Conservation (phyloP, 257 asterid species). For the Henckelia pumila region DNA sequence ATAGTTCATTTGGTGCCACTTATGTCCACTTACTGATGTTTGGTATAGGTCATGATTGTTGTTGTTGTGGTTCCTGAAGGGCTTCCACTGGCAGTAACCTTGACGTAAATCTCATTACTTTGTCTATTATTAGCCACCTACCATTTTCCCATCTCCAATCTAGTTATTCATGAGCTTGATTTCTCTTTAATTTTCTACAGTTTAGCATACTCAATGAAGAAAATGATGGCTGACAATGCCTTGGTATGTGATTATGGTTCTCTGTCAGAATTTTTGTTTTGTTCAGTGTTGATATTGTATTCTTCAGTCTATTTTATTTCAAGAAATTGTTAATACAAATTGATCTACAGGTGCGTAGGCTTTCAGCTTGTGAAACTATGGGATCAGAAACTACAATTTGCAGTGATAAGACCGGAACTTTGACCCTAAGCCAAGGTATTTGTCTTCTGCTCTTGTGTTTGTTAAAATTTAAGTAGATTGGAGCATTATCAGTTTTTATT, state of each 20-base stretch:
- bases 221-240: slow-evolving; percentile 99
- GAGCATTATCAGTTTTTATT: not conserved
- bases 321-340: slow-evolving; percentile 23
- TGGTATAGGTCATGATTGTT: slow-evolving; percentile 86
- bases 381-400: slow-evolving; percentile 97
- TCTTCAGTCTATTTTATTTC: not conserved
- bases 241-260: slow-evolving; percentile 43
- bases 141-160: slow-evolving; percentile 14
- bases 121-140: slow-evolving; percentile 2
- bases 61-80: slow-evolving; percentile 99
- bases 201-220: slow-evolving; percentile 96
- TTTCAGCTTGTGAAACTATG: slow-evolving; percentile 99
- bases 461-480: not conserved
- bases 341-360: slow-evolving; percentile 82
- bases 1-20: slow-evolving; percentile 13
- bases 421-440: slow-evolving; percentile 83
- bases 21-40: slow-evolving; percentile 35
- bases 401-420: slow-evolving; percentile 96
- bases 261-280: not conserved
- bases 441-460: slow-evolving; percentile 15
- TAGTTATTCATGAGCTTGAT: slow-evolving; percentile 23
- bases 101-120: slow-evolving; percentile 61
- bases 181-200: slow-evolving; percentile 44
- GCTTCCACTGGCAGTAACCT: slow-evolving; percentile 94
- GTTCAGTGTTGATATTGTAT: slow-evolving; percentile 9